These are phyloP conservation scores for Diaporthe vaccinii DNA, from an alignment of 2,329 filamentous ascomycete genomes.

Conservation along the genomic window DNA sequence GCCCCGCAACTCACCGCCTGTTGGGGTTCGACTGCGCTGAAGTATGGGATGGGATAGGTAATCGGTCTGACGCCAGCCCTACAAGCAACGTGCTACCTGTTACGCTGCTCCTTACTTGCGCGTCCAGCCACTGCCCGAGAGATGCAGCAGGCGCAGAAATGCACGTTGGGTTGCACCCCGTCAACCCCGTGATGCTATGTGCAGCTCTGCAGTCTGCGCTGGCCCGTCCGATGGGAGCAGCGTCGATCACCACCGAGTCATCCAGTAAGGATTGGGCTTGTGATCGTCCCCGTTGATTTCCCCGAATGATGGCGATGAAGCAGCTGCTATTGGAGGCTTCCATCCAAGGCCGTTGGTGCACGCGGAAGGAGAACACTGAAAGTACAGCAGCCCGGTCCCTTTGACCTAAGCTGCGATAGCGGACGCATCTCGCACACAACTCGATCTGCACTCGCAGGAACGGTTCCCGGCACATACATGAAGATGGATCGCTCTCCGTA, in stretches of 20 bases:
- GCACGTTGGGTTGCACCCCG: conserved; percentile 16
- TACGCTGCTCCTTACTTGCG: neutral
- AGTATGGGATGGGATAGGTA: neutral
- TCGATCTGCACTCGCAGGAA: conserved; percentile 21
- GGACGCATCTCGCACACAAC: neutral
- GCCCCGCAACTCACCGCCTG: conserved; percentile 37
- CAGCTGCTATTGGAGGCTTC: neutral
- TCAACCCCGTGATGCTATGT: conserved; percentile 13
- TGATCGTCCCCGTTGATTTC: neutral
- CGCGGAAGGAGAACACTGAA: neutral
- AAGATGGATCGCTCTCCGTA: neutral
- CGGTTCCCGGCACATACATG: neutral
- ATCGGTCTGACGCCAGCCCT: conserved; percentile 21
- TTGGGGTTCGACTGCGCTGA: conserved; percentile 21
- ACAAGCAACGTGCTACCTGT: neutral
- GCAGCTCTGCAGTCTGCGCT: conserved; percentile 15
- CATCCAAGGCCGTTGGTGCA: neutral
- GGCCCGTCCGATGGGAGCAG: neutral
- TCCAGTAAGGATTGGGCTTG: neutral
- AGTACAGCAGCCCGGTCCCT: neutral
- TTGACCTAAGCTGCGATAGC: neutral
- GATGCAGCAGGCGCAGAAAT: conserved; percentile 5
- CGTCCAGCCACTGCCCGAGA: neutral
- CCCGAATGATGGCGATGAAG: neutral
- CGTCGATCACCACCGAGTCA: neutral